phyloP scores from a whole-genome alignment of 495 filamentous ascomycete genomes.

The Lasiosphaeris hirsuta region DNA sequence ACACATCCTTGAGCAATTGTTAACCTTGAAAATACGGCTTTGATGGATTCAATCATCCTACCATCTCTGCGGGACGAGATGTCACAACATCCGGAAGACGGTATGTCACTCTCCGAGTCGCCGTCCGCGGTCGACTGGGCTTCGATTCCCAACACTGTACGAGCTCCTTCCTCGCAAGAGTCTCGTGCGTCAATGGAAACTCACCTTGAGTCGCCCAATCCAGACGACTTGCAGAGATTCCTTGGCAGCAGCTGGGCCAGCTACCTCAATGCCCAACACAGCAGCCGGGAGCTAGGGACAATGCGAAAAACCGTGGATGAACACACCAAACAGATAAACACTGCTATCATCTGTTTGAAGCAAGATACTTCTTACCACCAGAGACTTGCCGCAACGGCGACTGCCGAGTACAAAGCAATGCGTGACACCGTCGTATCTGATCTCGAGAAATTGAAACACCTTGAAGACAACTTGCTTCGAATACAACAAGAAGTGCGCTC shows the following conservation, averaged over 20 bases:
- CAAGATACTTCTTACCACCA: slow-evolving; percentile 13
- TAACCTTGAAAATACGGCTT: no score
- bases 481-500: slow-evolving; percentile 14
- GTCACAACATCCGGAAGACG: no score
- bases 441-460: slow-evolving; percentile 5
- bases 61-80: no score
- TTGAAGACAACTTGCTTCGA: slow-evolving; percentile 10
- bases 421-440: slow-evolving; percentile 10
- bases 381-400: slow-evolving; percentile 10
- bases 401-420: slow-evolving; percentile 17
- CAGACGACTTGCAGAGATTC: slow-evolving; percentile 18
- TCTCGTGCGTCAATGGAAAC: slow-evolving; percentile 7
- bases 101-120: slow-evolving; percentile 4
- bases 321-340: slow-evolving; percentile 12
- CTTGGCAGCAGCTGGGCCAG: slow-evolving; percentile 23
- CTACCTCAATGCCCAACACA: slow-evolving; percentile 28
- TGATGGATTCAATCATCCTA: no score
- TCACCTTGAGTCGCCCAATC: slow-evolving; percentile 1
- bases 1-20: no score
- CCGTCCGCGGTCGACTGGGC: neutral
- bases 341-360: slow-evolving; percentile 14
- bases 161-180: neutral
- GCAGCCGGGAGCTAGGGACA: slow-evolving; percentile 15
- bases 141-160: slow-evolving; percentile 1
- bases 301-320: slow-evolving; percentile 19